A percentile compares a stretch with the other conserved stretches of the same genome.
Evolutionary conservation across 2,329 filamentous ascomycete genomes (phyloP).

Genomic region (Microdochium bolleyi): DNA sequence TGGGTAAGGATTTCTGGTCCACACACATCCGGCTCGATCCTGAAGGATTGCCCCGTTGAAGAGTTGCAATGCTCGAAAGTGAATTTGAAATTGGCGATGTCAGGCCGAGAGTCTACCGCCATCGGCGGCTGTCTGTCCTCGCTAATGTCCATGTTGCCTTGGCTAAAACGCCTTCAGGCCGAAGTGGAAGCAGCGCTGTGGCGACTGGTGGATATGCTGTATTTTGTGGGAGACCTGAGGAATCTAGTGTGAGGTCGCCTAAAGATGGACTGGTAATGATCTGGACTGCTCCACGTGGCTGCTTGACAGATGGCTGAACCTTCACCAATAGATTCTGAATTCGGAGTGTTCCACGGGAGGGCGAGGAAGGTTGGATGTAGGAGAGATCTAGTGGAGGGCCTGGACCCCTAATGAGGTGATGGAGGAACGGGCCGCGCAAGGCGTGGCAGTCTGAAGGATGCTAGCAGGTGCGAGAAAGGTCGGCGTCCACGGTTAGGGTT

Average conservation of each 20-base stretch:
- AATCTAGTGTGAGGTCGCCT: no score
- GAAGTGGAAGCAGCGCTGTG: neutral
- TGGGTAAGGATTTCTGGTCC: neutral
- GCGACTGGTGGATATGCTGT: no score
- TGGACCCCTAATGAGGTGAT: neutral
- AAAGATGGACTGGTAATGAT: no score
- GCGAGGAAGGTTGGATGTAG: neutral
- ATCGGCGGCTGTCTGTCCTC: neutral
- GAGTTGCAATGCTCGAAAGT: constrained; percentile 9
- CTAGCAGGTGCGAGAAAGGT: neutral
- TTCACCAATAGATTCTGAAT: no score
- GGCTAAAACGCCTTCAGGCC: neutral
- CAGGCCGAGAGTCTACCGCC: constrained; percentile 3
- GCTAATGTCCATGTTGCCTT: neutral
- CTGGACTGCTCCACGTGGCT: no score
- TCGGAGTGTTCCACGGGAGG: neutral
- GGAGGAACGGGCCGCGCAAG: neutral
- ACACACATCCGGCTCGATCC: constrained; percentile 10
- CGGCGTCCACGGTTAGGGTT: neutral
- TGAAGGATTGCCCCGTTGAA: constrained; percentile 7
- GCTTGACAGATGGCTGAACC: no score
- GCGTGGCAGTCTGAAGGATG: neutral
- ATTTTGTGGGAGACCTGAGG: no score
- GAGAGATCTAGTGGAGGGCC: neutral
- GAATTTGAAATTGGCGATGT: constrained; percentile 10